Conservation (phyloP, 306 rosid genomes). For the Luffa aegyptiaca region DNA sequence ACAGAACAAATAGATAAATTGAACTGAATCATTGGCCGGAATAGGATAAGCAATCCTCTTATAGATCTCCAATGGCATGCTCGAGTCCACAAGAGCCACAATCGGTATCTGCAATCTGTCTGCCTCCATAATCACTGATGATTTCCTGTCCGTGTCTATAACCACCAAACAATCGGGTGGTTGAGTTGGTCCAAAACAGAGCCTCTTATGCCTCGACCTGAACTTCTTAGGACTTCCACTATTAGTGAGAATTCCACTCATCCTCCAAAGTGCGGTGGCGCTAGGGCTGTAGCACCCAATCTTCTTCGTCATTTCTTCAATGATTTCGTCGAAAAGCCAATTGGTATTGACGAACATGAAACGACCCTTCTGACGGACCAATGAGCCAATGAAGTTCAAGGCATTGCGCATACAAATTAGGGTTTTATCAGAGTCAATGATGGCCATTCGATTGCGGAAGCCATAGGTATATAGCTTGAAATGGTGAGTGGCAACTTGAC, state of each 20-base stretch:
- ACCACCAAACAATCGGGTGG: slow-evolving; percentile 72
- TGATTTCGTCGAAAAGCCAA: slow-evolving; percentile 62
- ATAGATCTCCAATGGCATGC: slow-evolving; percentile 40
- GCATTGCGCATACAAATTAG: slow-evolving; percentile 71
- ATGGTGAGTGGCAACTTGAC: slow-evolving; percentile 49
- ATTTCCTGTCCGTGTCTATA: slow-evolving; percentile 51
- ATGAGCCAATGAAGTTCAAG: slow-evolving; percentile 50
- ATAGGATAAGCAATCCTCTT: slow-evolving; percentile 58
- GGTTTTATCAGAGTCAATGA: slow-evolving; percentile 68
- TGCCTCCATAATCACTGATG: slow-evolving; percentile 59
- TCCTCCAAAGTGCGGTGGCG: slow-evolving; percentile 48
- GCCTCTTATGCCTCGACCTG: slow-evolving; percentile 60
- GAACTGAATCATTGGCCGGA: slow-evolving; percentile 61
- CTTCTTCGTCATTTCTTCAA: slow-evolving; percentile 53
- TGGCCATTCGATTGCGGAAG: slow-evolving; percentile 51
- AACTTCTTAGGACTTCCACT: slow-evolving; percentile 75
- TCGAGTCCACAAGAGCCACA: slow-evolving; percentile 65
- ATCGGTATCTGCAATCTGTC: slow-evolving; percentile 53
- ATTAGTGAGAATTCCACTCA: slow-evolving; percentile 74
- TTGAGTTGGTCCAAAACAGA: slow-evolving; percentile 54
- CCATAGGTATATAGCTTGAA: slow-evolving; percentile 66
- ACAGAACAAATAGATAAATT: slow-evolving; percentile 63
- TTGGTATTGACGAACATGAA: slow-evolving; percentile 88
- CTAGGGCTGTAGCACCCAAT: slow-evolving; percentile 45
- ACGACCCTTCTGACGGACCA: slow-evolving; percentile 52